Evolutionary conservation across 2,329 filamentous ascomycete genomes (phyloP).

Genomic region (Sporothrix humicola): DNA sequence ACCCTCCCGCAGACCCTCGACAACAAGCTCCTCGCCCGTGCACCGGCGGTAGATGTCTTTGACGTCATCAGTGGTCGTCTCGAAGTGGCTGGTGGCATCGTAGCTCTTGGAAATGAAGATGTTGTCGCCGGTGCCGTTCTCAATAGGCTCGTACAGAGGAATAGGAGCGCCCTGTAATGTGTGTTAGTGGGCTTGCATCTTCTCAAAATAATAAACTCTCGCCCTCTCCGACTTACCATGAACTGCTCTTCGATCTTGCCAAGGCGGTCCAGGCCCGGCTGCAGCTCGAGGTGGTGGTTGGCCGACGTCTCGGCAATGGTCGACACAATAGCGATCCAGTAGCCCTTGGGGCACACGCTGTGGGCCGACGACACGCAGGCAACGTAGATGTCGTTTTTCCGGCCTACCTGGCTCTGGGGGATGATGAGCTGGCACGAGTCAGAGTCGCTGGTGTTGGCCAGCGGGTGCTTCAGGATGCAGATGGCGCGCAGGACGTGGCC

Average conservation of each 20-base stretch:
- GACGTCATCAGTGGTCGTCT: conserved; percentile 89
- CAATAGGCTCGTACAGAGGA: conserved; percentile 89
- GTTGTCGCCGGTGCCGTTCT: conserved; percentile 82
- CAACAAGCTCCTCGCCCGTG: conserved; percentile 82
- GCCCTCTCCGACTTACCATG: conserved; percentile 59
- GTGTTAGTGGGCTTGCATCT: not conserved
- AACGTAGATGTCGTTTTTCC: conserved; percentile 98
- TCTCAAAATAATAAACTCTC: no score
- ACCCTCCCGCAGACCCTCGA: conserved; percentile 84
- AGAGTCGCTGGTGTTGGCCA: conserved; percentile 84
- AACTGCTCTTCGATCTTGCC: conserved; percentile 97
- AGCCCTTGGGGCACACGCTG: conserved; percentile 98
- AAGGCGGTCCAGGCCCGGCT: conserved; percentile 88
- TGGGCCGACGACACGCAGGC: conserved; percentile 94
- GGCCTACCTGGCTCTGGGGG: conserved; percentile 93
- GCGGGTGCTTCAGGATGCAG: conserved; percentile 94
- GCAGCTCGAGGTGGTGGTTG: conserved; percentile 95
- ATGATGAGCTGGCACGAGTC: conserved; percentile 97
- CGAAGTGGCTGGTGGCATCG: conserved; percentile 96
- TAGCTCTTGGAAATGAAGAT: conserved; percentile 99
- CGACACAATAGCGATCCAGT: conserved; percentile 98
- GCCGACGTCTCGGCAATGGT: conserved; percentile 90
- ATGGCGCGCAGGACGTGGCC: conserved; percentile 95
- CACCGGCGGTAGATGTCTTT: conserved; percentile 88
- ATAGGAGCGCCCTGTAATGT: conserved; percentile 72